phyloP scores from a whole-genome alignment of 2,329 filamentous ascomycete genomes.

The Aspergillus novofumigatus region DNA sequence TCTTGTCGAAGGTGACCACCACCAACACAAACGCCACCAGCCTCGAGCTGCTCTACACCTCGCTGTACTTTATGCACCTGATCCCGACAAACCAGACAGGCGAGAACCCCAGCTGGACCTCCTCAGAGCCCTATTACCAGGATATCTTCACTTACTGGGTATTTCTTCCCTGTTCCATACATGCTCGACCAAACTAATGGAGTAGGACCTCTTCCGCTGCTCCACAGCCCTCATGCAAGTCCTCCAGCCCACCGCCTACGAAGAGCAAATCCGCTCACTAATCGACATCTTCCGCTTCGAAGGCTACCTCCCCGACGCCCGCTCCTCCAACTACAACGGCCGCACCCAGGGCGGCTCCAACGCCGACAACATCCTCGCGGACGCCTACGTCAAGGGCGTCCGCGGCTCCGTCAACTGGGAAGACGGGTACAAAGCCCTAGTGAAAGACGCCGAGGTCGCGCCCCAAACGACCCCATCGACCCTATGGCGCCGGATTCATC shows the following conservation, averaged over 20 bases:
- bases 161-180: slow-evolving; percentile 1
- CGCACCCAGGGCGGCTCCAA: slow-evolving; percentile 67
- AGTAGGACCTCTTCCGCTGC: slow-evolving; percentile 56
- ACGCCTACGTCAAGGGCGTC: slow-evolving; percentile 66
- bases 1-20: slow-evolving; percentile 62
- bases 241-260: slow-evolving; percentile 58
- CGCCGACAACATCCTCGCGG: slow-evolving; percentile 67
- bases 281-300: slow-evolving; percentile 65
- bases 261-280: slow-evolving; percentile 62
- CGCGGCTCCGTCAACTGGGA: slow-evolving; percentile 60
- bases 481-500: slow-evolving; percentile 52
- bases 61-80: slow-evolving; percentile 65
- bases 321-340: slow-evolving; percentile 66
- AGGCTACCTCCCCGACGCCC: slow-evolving; percentile 61
- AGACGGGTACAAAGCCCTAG: slow-evolving; percentile 59
- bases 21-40: slow-evolving; percentile 54
- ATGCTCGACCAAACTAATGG: no score
- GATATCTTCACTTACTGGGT: slow-evolving; percentile 68
- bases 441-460: slow-evolving; percentile 61
- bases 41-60: slow-evolving; percentile 61
- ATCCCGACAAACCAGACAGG: slow-evolving; percentile 67
- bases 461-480: slow-evolving; percentile 58
- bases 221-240: slow-evolving; percentile 63
- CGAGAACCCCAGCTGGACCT: slow-evolving; percentile 65
- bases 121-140: slow-evolving; percentile 64